Conservation (phyloP, 2,329 filamentous ascomycete genomes). For the Epicoccum sorghinum region DNA sequence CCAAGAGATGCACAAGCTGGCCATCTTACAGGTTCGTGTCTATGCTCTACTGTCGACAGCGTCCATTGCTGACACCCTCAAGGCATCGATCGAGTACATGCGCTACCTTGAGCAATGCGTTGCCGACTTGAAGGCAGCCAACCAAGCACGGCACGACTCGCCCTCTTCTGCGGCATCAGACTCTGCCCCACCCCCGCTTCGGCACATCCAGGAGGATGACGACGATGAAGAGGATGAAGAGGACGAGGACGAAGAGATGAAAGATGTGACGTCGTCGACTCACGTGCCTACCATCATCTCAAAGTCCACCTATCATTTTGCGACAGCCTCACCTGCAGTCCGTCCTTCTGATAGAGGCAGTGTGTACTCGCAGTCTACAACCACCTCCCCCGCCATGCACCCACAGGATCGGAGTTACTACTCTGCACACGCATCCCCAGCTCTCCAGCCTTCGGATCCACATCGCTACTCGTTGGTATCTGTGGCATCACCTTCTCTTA, state of each 20-base stretch:
- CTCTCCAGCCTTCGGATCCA: constrained; percentile 51
- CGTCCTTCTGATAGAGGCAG: constrained; percentile 46
- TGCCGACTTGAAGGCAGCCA: constrained; percentile 69
- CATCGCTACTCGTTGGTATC: constrained; percentile 55
- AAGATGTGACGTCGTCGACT: constrained; percentile 43
- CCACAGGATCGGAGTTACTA: constrained; percentile 52
- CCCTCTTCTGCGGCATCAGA: constrained; percentile 36
- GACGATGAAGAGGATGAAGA: constrained; percentile 50
- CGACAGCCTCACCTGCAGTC: constrained; percentile 42
- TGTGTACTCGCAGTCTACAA: constrained; percentile 40
- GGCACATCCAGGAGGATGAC: constrained; percentile 10
- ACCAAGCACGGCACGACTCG: constrained; percentile 35
- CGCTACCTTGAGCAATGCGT: constrained; percentile 92
- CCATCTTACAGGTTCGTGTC: constrained; percentile 80
- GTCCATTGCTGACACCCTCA: constrained; percentile 5
- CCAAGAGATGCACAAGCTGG: constrained; percentile 95
- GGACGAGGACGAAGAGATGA: constrained; percentile 55
- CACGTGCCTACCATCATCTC: constrained; percentile 12
- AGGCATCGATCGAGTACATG: constrained; percentile 97
- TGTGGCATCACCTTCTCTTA: constrained; percentile 45
- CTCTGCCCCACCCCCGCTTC: constrained; percentile 26
- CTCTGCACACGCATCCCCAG: constrained; percentile 52
- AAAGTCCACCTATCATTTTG: constrained; percentile 33
- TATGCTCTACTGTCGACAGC: not conserved
- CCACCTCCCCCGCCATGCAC: constrained; percentile 48